Base-by-base conservation (phyloP, 768 basidiomycete species). In the Dictyophora rubrovolvata region DNA sequence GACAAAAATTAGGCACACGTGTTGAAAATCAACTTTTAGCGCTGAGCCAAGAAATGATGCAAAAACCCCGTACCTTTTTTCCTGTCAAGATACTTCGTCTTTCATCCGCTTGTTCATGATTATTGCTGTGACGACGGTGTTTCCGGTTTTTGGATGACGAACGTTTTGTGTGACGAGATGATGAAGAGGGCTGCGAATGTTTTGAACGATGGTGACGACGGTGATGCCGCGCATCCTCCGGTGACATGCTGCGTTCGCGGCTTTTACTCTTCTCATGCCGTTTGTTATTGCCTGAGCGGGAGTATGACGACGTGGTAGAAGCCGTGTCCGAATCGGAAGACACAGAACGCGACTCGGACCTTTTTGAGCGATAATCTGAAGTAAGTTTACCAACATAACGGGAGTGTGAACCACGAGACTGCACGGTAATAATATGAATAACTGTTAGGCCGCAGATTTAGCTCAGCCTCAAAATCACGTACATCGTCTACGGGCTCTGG, bases 71-170 rank as follows among this genome's bases (percentile, higher is more conserved):
- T 22, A 79, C 82, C 79, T 82, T 84, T 65, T 83, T 83, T 0
- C 82, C 83, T 2, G 83, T 85, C 61, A 84, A 63, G 28, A 81
- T 71, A 63, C 82, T 84, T 20, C 81, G 71, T 49, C 75, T 70
- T 59, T 80, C 80, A 14, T 63, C 42, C 46, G 51, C 51, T 34
- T 55, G 49, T 35, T 47, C n/a, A 42, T 73, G 72, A 53, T 28
- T 28, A 28, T 28, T 28, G 28, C 28, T 28, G 28, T 2, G 7
- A 28, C 28, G 28, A 28, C 7, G 28, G 7, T 28, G 28, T 28
- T 69, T 75, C 28, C 71, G 70, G 59, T 69, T 72, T 42, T 68
- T 63, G 20, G 20, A 51, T 14, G 57, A 59, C 5, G 57, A 59
- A 17, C n/a, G 10, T 28, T 59, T 52, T 14, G 49, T 48, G 17